A percentile compares a stretch with the other conserved stretches of the same genome.
Evolutionary conservation across 2,329 filamentous ascomycete species (phyloP).

Genomic region (Fusarium palustre): DNA sequence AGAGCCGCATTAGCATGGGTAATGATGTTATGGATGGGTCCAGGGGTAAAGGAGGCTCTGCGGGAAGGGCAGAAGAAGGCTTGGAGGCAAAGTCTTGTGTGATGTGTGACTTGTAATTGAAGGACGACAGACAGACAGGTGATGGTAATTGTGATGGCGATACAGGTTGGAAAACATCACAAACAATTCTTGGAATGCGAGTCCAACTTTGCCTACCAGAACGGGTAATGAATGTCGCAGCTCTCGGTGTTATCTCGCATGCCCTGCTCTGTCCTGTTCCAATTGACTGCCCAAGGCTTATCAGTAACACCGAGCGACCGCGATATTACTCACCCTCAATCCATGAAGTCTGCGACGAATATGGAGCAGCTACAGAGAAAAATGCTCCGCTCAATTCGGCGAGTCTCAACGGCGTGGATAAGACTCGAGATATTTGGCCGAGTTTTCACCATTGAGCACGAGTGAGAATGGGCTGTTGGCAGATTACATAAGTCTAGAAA

Average conservation of each 20-base stretch:
- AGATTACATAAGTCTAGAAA: background rate
- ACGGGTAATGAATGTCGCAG: conserved; percentile 5
- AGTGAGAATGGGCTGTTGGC: conserved; percentile 8
- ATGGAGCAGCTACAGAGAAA: conserved; percentile 17
- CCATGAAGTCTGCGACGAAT: conserved; percentile 10
- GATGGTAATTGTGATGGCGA: background rate
- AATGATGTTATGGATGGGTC: conserved; percentile 4
- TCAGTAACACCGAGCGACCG: conserved; percentile 25
- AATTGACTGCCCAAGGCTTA: conserved; percentile 31
- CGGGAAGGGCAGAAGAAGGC: conserved; percentile 9
- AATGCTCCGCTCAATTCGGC: conserved; percentile 26
- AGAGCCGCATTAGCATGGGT: conserved; percentile 34
- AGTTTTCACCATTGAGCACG: conserved; percentile 23
- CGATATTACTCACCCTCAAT: conserved; percentile 1
- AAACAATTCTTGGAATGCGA: background rate
- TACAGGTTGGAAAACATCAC: background rate
- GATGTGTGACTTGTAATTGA: background rate
- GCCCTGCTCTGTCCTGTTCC: conserved; percentile 22
- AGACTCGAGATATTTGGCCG: conserved; percentile 24
- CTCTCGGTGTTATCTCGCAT: conserved; percentile 34
- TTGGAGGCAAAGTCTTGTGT: background rate
- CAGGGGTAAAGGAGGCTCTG: conserved; percentile 32
- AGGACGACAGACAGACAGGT: background rate
- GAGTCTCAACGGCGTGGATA: conserved; percentile 28
- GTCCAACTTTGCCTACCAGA: background rate